Evolutionary conservation across 495 filamentous ascomycete genomes (phyloP).

Genomic region (Glarea lozoyensis): DNA sequence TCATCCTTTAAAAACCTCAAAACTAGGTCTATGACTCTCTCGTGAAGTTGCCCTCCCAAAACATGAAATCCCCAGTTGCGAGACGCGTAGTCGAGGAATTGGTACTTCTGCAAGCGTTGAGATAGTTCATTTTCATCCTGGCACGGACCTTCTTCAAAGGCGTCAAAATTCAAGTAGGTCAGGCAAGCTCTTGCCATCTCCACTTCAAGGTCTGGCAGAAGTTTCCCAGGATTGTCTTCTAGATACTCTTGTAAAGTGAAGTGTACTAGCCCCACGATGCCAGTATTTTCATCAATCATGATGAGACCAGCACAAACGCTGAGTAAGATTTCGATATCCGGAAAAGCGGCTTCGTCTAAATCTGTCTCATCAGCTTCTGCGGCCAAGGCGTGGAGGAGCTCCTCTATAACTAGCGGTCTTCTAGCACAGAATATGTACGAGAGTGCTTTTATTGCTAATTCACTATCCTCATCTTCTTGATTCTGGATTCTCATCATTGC

Average conservation of each 20-base stretch:
- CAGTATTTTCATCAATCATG: constrained; percentile 36
- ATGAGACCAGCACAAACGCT: constrained; percentile 45
- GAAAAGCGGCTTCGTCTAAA: constrained; percentile 26
- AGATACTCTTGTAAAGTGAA: constrained; percentile 49
- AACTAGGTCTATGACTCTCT: too few species aligned
- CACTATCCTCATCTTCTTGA: constrained; percentile 19
- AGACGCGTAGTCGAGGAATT: constrained; percentile 11
- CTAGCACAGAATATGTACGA: constrained; percentile 18
- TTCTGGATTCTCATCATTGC: constrained; percentile 17
- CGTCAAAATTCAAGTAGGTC: constrained; percentile 31
- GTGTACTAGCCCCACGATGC: constrained; percentile 44
- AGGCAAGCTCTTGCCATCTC: constrained; percentile 31
- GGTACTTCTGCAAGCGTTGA: constrained; percentile 11
- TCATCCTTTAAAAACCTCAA: constrained; percentile 15
- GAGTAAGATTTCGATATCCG: constrained; percentile 24
- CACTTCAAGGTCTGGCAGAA: constrained; percentile 28
- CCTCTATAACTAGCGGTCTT: constrained; percentile 13
- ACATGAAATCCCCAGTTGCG: constrained; percentile 31
- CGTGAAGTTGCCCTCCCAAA: too few species aligned
- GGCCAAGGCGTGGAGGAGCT: constrained; percentile 15
- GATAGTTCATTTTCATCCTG: constrained; percentile 22
- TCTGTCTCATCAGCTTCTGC: constrained; percentile 15
- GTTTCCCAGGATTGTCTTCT: constrained; percentile 23
- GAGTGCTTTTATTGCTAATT: constrained; percentile 9
- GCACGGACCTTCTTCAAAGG: constrained; percentile 11